Conservation (phyloP, 2,329 filamentous ascomycete genomes). For the Fusarium foetens region DNA sequence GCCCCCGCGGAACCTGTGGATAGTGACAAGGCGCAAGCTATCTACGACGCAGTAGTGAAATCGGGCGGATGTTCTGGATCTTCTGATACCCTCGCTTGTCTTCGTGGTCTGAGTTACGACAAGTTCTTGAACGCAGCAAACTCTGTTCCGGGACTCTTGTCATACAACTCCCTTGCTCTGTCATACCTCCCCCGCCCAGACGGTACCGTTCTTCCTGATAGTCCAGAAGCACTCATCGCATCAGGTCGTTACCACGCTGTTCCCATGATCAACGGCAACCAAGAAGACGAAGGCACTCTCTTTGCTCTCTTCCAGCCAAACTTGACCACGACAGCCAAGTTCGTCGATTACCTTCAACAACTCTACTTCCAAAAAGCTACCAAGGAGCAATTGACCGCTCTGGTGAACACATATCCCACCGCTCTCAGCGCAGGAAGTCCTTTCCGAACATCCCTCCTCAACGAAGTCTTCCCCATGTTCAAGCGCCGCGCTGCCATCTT, state of each 20-base stretch:
- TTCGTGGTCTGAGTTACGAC: slow-evolving; percentile 69
- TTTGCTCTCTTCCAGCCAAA: slow-evolving; percentile 77
- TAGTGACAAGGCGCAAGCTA: slow-evolving; percentile 69
- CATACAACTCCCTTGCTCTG: slow-evolving; percentile 74
- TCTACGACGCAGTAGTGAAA: slow-evolving; percentile 71
- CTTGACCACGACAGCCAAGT: slow-evolving; percentile 67
- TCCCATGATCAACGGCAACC: slow-evolving; percentile 71
- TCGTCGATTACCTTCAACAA: slow-evolving; percentile 70
- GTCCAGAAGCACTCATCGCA: slow-evolving; percentile 67
- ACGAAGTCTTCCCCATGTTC: slow-evolving; percentile 79
- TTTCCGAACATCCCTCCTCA: slow-evolving; percentile 74
- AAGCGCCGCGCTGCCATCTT: slow-evolving; percentile 80
- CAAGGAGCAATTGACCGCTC: slow-evolving; percentile 58
- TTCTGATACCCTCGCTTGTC: slow-evolving; percentile 70
- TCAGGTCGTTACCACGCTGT: slow-evolving; percentile 61
- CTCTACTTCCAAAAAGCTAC: slow-evolving; percentile 70
- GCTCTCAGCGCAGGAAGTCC: slow-evolving; percentile 70
- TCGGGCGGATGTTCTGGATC: slow-evolving; percentile 69
- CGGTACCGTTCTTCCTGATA: slow-evolving; percentile 68
- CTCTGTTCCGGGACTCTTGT: slow-evolving; percentile 74
- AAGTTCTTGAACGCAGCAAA: slow-evolving; percentile 73
- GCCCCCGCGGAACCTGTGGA: slow-evolving; percentile 72
- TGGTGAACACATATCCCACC: slow-evolving; percentile 73
- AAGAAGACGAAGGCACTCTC: slow-evolving; percentile 83
- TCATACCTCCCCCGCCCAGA: slow-evolving; percentile 82